Evolutionary conservation across 148 eudicot genomes (phyloP), one percentile per base, ranked within the genome.

Genomic region (Fagopyrum homotropicum): DNA sequence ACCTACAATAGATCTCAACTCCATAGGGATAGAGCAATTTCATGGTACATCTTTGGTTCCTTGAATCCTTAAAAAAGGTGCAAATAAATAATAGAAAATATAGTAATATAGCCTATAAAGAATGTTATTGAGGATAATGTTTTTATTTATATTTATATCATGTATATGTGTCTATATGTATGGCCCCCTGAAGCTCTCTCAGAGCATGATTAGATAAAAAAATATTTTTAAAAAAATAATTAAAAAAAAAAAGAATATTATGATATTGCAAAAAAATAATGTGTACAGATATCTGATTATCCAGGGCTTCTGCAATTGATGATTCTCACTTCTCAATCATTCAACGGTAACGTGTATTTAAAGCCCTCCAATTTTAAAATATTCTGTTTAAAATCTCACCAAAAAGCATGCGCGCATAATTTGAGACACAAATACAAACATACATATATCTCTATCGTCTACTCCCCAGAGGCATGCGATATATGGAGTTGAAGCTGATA

Each of bases 1-100:
- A 35, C 19, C 48, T 45, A 68, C 9, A 3, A 40, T 68, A 9
- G 72, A 68, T 68, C 72, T 68, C 7, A 68, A 68, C 47, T 68
- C 72, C 72, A 68, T 14, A 35, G 72, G 72, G 48, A 68, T n/a
- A 35, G 47, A 68, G 1, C 46, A 68, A 68, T 68, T 45, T 68
- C 72, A 10, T 16, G 72, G 72, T 35, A 47, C 45, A 68, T 68
- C 72, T 35, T 11, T 35, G 45, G 72, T 4, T 40, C 72, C 72
- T 68, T 68, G 48, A 68, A 29, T 17, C 46, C 48, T 35, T 2
- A 68, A 68, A 40, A 40, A 35, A 68, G 72, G n/a, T 35, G 72
- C 48, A 40, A 9, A 68, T 68, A 40, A 57, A 35, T 57, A 57
- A 7, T 19, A 57, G 63, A 57, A 15, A 15, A 55, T 57, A 57